These are phyloP conservation scores for Pisolithus tinctorius DNA, from an alignment of 768 basidiomycete species.

Conservation along the genomic window DNA sequence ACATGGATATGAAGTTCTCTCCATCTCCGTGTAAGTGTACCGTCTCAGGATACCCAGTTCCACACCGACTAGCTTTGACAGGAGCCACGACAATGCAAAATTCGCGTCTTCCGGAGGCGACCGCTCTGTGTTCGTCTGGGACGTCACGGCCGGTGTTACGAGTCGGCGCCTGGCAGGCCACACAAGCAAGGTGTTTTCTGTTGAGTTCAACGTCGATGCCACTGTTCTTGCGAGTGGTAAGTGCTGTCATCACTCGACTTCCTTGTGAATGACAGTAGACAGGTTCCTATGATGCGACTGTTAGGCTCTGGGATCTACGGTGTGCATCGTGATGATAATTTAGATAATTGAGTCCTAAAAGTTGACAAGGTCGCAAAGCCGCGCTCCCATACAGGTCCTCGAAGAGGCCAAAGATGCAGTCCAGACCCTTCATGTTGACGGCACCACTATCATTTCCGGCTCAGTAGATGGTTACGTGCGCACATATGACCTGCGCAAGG, in stretches of 20 bases:
- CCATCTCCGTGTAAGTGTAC: slow-evolving; percentile 71
- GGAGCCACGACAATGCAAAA: slow-evolving; percentile 88
- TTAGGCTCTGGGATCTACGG: slow-evolving; percentile 91
- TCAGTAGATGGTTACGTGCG: slow-evolving; percentile 90
- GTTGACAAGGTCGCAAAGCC: slow-evolving; percentile 53
- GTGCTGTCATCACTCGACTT: slow-evolving; percentile 9
- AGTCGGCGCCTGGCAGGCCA: slow-evolving; percentile 82
- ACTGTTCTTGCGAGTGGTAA: slow-evolving; percentile 83
- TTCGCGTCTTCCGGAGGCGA: slow-evolving; percentile 95
- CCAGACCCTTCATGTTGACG: slow-evolving; percentile 65
- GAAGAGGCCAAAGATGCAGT: slow-evolving; percentile 87
- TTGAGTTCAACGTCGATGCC: slow-evolving; percentile 86
- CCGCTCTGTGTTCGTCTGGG: slow-evolving; percentile 90
- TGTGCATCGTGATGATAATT: slow-evolving; percentile 25
- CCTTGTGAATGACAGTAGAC: background rate
- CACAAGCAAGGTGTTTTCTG: slow-evolving; percentile 82
- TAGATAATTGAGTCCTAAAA: background rate
- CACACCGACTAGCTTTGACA: slow-evolving; percentile 21
- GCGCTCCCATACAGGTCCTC: slow-evolving; percentile 85
- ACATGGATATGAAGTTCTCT: slow-evolving; percentile 94
- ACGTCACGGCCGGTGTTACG: slow-evolving; percentile 83
- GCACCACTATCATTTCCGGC: slow-evolving; percentile 66
- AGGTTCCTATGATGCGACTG: slow-evolving; percentile 92
- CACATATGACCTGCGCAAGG: slow-evolving; percentile 92
- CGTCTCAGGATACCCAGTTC: background rate